These are phyloP conservation scores for Aspergillus costaricaensis DNA, from an alignment of 2,329 filamentous ascomycete genomes.

Conservation along the genomic window DNA sequence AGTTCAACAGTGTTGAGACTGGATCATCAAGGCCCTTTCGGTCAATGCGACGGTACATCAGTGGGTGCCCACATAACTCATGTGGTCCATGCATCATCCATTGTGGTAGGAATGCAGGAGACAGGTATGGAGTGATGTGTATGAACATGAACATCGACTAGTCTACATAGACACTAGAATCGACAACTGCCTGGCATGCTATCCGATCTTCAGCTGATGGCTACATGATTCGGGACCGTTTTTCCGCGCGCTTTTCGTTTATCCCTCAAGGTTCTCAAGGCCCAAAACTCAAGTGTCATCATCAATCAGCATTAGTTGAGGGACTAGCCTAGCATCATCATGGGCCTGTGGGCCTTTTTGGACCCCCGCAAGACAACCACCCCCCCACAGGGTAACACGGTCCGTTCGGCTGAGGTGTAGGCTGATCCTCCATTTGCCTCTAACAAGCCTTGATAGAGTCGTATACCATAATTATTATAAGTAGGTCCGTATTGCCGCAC, in stretches of 20 bases:
- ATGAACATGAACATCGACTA: background rate
- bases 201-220: slow-evolving; percentile 1
- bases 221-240: slow-evolving; percentile 6
- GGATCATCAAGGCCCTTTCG: background rate
- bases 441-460: background rate
- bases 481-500: slow-evolving; percentile 2
- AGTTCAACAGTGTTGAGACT: background rate
- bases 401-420: slow-evolving; percentile 9
- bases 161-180: background rate
- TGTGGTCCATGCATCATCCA: background rate
- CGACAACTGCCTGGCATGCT: slow-evolving; percentile 7
- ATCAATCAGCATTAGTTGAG: background rate
- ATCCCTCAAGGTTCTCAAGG: slow-evolving; percentile 2
- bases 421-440: slow-evolving; percentile 2
- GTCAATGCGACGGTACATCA: background rate
- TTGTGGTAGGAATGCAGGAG: background rate
- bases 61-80: background rate
- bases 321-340: background rate
- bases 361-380: slow-evolving; percentile 10
- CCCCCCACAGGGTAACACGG: slow-evolving; percentile 11
- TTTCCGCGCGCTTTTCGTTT: slow-evolving; percentile 10
- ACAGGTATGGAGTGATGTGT: background rate
- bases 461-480: background rate
- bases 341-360: slow-evolving; percentile 6
- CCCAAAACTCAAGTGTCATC: background rate